Evolutionary conservation across 2,329 filamentous ascomycete species (phyloP).

Genomic region (Orbilia quercus): DNA sequence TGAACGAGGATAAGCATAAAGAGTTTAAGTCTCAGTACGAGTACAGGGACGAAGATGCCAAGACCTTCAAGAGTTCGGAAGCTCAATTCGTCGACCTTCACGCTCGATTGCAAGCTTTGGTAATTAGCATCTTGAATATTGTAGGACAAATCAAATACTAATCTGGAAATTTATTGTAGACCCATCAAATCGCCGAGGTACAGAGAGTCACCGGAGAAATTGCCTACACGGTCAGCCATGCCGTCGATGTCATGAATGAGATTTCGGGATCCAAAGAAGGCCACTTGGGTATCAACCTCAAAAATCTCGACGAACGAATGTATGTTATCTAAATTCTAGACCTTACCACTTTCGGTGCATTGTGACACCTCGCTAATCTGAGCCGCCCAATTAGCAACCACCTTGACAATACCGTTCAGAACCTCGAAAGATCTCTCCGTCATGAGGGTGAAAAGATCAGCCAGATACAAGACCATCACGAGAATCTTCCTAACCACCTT

Average conservation of each 20-base stretch:
- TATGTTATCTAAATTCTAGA: constrained; percentile 5
- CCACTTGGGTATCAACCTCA: constrained; percentile 13
- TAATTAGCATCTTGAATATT: constrained; percentile 64
- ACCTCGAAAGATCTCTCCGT: constrained; percentile 43
- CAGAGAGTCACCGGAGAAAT: constrained; percentile 49
- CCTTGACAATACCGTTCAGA: constrained; percentile 29
- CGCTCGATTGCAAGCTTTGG: constrained; percentile 78
- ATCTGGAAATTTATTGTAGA: constrained; percentile 61
- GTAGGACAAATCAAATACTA: constrained; percentile 65
- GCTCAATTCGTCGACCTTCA: constrained; percentile 85
- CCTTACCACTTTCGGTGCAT: background rate
- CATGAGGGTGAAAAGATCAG: constrained; percentile 48
- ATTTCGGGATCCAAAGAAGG: constrained; percentile 9
- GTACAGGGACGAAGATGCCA: constrained; percentile 65
- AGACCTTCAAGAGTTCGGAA: constrained; percentile 64
- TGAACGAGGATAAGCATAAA: constrained; percentile 64
- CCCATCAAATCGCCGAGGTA: constrained; percentile 56
- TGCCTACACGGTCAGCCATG: constrained; percentile 15
- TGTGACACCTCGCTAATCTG: constrained; percentile 6
- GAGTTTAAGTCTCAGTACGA: constrained; percentile 61
- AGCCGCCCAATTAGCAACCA: constrained; percentile 15
- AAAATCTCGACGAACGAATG: constrained; percentile 30
- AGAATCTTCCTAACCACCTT: constrained; percentile 37
- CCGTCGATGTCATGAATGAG: constrained; percentile 12
- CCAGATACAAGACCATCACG: constrained; percentile 43